These are phyloP conservation scores for Aureobasidium sp. DNA, from an alignment of 2,329 filamentous ascomycete species.

Conservation along the genomic window DNA sequence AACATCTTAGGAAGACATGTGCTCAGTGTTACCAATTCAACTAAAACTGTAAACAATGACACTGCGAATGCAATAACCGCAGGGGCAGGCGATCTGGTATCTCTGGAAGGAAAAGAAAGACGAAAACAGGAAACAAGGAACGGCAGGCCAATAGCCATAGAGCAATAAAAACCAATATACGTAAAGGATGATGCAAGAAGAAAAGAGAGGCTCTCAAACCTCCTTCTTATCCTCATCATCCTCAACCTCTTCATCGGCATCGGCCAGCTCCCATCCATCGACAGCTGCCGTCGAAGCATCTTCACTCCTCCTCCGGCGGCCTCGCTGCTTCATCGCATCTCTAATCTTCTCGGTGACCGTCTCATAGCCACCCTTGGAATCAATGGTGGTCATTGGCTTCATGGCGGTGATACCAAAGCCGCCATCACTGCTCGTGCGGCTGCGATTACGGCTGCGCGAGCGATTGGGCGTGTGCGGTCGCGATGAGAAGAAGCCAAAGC, in stretches of 20 bases:
- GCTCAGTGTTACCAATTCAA: too few relatives aligned
- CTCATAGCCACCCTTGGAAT: constrained; percentile 64
- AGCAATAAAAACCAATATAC: neutral
- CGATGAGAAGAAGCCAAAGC: constrained; percentile 83
- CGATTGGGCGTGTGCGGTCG: constrained; percentile 73
- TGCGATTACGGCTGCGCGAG: constrained; percentile 62
- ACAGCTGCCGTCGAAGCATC: constrained; percentile 16
- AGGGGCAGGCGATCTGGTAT: neutral
- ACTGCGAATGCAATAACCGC: neutral
- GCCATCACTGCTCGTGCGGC: constrained; percentile 41
- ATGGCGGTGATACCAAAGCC: constrained; percentile 50
- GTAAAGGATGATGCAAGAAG: neutral
- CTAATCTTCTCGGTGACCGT: constrained; percentile 78
- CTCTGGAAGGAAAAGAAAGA: neutral
- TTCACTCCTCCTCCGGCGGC: constrained; percentile 49
- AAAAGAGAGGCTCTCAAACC: neutral
- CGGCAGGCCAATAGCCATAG: neutral
- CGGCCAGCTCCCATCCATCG: constrained; percentile 20
- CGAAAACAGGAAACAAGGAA: neutral
- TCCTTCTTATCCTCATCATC: constrained; percentile 14
- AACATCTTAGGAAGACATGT: too few relatives aligned
- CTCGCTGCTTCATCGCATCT: constrained; percentile 74
- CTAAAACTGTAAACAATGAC: neutral
- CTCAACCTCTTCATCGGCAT: constrained; percentile 18
- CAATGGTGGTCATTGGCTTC: constrained; percentile 58